A percentile compares a stretch with the other conserved stretches of the same genome.
These are phyloP conservation scores for Yarrowia sp. DNA, from an alignment of 805 yeast species.

Conservation along the genomic window DNA sequence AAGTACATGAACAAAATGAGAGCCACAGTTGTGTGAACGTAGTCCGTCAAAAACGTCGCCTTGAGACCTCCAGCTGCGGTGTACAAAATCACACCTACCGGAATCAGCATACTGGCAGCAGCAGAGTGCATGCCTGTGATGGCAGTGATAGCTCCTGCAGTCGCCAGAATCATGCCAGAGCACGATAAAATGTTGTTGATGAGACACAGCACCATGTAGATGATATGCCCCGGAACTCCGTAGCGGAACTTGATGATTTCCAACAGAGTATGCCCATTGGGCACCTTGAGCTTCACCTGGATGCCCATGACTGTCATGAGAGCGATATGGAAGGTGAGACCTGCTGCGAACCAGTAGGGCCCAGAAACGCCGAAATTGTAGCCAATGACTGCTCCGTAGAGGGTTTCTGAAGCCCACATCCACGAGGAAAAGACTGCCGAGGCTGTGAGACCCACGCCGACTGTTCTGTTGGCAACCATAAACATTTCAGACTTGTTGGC, in stretches of 20 bases:
- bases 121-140: slow-evolving; percentile 57
- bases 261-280: slow-evolving; percentile 79
- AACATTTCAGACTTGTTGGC: slow-evolving; percentile 46
- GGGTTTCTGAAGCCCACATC: slow-evolving; percentile 57
- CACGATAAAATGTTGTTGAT: slow-evolving; percentile 47
- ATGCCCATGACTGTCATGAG: slow-evolving; percentile 77
- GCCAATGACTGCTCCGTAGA: slow-evolving; percentile 52
- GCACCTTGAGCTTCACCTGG: slow-evolving; percentile 80
- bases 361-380: slow-evolving; percentile 60
- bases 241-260: slow-evolving; percentile 76
- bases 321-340: slow-evolving; percentile 79
- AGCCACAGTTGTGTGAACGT: slow-evolving; percentile 57
- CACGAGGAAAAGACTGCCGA: slow-evolving; percentile 57
- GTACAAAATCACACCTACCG: slow-evolving; percentile 58
- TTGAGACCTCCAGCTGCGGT: slow-evolving; percentile 61
- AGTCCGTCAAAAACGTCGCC: slow-evolving; percentile 61
- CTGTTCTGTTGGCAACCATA: slow-evolving; percentile 54
- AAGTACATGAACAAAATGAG: slow-evolving; percentile 43
- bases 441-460: slow-evolving; percentile 54
- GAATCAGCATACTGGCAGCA: slow-evolving; percentile 57
- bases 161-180: slow-evolving; percentile 54
- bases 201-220: slow-evolving; percentile 40
- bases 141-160: slow-evolving; percentile 54
- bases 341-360: slow-evolving; percentile 76
- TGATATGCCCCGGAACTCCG: slow-evolving; percentile 63